phyloP scores from a whole-genome alignment of 2,329 filamentous ascomycete genomes.

The Beauveria sp. region DNA sequence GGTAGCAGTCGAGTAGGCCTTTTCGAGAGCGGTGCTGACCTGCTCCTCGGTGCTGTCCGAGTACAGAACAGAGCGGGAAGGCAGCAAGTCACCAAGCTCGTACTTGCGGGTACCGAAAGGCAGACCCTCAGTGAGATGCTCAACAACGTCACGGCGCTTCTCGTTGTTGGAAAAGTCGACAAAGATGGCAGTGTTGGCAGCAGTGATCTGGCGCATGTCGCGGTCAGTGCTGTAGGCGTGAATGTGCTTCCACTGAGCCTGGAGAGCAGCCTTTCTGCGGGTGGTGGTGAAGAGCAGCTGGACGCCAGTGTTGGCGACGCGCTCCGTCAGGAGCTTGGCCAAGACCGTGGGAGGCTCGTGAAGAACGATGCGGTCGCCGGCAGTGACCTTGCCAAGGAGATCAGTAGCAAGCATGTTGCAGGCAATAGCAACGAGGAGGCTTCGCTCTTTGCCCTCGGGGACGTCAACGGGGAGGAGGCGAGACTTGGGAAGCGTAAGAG shows the following conservation, averaged over 20 bases:
- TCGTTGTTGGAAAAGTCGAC: constrained; percentile 8
- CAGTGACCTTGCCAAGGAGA: constrained; percentile 2
- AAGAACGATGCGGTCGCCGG: constrained; percentile 9
- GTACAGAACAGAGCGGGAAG: constrained; percentile 9
- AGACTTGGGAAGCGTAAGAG: constrained; percentile 4
- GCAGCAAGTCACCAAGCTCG: constrained; percentile 9
- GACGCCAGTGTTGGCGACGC: constrained; percentile 2
- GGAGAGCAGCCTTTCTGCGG: constrained; percentile 3
- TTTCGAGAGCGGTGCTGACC: constrained; percentile 3
- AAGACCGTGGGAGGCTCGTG: constrained; percentile 9
- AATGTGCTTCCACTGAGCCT: constrained; percentile 9
- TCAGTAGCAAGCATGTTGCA: constrained; percentile 9
- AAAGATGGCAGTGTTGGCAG: constrained; percentile 9
- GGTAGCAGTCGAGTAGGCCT: background rate
- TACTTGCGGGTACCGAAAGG: constrained; percentile 10
- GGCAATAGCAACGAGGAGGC: constrained; percentile 8
- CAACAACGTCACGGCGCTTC: constrained; percentile 9
- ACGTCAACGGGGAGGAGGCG: constrained; percentile 9
- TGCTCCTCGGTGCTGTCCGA: constrained; percentile 9
- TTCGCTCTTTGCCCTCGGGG: constrained; percentile 4
- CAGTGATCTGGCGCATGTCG: constrained; percentile 8
- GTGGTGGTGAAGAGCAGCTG: constrained; percentile 11
- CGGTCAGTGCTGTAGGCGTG: constrained; percentile 10
- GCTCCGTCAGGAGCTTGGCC: constrained; percentile 6
- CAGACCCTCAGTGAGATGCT: constrained; percentile 6